phyloP scores from a whole-genome alignment of 176 grass and related monocot species.

The Typha latifolia region DNA sequence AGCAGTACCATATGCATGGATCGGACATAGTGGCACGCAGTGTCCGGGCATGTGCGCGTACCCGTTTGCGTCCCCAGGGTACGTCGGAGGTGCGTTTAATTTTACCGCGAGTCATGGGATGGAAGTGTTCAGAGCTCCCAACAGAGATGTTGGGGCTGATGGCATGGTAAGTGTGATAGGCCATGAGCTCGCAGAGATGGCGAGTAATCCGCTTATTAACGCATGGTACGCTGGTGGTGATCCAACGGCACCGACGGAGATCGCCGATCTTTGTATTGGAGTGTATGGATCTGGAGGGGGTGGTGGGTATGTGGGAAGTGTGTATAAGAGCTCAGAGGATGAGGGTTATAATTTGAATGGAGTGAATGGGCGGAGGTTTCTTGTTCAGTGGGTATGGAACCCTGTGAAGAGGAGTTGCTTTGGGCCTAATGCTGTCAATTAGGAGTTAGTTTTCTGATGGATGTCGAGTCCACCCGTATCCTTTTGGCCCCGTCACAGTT shows the following conservation, averaged over 20 bases:
- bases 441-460: background rate
- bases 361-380: conserved; percentile 58
- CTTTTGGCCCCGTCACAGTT: too few species aligned
- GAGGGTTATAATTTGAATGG: conserved; percentile 69
- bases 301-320: conserved; percentile 56
- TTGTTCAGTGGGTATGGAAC: conserved; percentile 95
- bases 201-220: conserved; percentile 66
- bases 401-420: conserved; percentile 43
- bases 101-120: background rate
- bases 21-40: conserved; percentile 64
- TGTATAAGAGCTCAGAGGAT: conserved; percentile 43
- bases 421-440: conserved; percentile 65
- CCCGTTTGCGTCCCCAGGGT: conserved; percentile 44
- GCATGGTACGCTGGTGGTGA: conserved; percentile 82
- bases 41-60: conserved; percentile 72
- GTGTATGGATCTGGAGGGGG: conserved; percentile 71
- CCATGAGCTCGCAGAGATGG: conserved; percentile 71
- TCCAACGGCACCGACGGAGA: conserved; percentile 76
- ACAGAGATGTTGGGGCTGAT: conserved; percentile 52
- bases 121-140: conserved; percentile 33
- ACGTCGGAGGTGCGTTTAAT: background rate
- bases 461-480: too few species aligned
- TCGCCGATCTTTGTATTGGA: conserved; percentile 72
- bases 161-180: conserved; percentile 81
- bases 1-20: conserved; percentile 77